Evolutionary conservation across 2,329 filamentous ascomycete species (phyloP), one percentile per base, ranked within the genome.

Genomic region (Lasiodiplodia theobromae): DNA sequence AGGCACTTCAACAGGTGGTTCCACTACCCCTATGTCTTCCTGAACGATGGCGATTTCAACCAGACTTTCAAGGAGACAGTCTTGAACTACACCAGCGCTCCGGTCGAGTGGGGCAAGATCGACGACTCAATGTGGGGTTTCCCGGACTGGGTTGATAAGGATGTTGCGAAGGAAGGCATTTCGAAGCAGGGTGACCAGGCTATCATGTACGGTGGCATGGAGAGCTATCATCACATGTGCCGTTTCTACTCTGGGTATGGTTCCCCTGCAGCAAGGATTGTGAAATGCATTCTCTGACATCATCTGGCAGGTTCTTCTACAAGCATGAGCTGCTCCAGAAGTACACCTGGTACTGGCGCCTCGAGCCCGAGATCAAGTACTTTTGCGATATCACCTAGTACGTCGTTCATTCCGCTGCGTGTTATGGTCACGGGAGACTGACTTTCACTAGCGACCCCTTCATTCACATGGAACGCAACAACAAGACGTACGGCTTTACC

Each of bases 381-480:
- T 99, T 99, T 84, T 99, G 96, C 82, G 96, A 99, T 79, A 98
- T 99, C 74, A 99, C 96, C 72, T 99, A 99, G 92, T 95, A 89
- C 71, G 89, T 78, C n/a, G 51, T 25, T 37, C 44, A 44, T 53
- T 76, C 73, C 37, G 40, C 28, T 14, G 56, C 16, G 54, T 2
- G 37, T 7, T 53, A 44, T 47, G 40, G 18, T 7, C 52, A 21
- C 44, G 37, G n/a, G 23, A 66, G 23, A 23, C 51, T 54, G 28
- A 54, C 53, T 14, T 18, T 6, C 10, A 21, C 18, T 54, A 95
- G 92, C 77, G 96, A 99, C 79, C 96, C 96, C 0, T 99, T 99
- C 84, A 86, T 96, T 70, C 91, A 94, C 79, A 99, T 99, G 96
- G 92, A 92, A 70, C 90, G 94, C 73, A 82, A 88, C 72, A 98